Evolutionary conservation across 177 flowering plant species (phyloP).

Genomic region (Vitis hybrid): DNA sequence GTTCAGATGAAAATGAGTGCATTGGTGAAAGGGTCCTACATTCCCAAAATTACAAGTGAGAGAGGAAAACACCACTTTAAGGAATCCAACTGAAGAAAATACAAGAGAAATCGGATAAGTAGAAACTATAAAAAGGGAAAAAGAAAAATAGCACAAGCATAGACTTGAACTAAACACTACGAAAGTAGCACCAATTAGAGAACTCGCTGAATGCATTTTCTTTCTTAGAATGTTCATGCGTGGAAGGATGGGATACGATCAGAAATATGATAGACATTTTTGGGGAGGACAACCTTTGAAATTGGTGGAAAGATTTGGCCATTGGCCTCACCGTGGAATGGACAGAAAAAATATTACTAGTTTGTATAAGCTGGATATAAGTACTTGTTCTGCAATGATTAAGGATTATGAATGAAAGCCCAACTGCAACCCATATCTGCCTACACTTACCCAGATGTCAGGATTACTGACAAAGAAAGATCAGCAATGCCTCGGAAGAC

Average conservation of each 20-base stretch:
- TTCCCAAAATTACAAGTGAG: slow-evolving; percentile 11
- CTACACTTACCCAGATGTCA: slow-evolving; percentile 86
- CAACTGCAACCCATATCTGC: not conserved
- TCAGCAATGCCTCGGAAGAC: slow-evolving; percentile 81
- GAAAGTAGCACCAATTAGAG: not conserved
- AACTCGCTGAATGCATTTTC: not conserved
- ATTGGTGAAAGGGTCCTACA: slow-evolving; percentile 90
- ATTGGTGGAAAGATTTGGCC: not conserved
- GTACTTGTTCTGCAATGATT: not conserved
- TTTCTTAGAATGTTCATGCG: not conserved
- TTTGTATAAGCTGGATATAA: not conserved
- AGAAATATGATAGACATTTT: not conserved
- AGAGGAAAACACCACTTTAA: not conserved
- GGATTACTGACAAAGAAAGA: slow-evolving; percentile 73
- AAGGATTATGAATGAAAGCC: not conserved
- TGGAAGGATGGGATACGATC: too few species aligned
- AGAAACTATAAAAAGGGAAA: not conserved
- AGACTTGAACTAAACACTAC: not conserved
- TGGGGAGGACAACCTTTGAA: not conserved
- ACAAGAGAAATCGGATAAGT: not conserved
- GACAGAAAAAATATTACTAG: not conserved
- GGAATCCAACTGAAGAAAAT: not conserved
- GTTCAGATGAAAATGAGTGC: slow-evolving; percentile 90
- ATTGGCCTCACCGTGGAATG: slow-evolving; percentile 3
- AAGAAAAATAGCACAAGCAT: not conserved